Evolutionary conservation across 73 alveolate genomes (phyloP).

Genomic region (Uronychia binucleata): DNA sequence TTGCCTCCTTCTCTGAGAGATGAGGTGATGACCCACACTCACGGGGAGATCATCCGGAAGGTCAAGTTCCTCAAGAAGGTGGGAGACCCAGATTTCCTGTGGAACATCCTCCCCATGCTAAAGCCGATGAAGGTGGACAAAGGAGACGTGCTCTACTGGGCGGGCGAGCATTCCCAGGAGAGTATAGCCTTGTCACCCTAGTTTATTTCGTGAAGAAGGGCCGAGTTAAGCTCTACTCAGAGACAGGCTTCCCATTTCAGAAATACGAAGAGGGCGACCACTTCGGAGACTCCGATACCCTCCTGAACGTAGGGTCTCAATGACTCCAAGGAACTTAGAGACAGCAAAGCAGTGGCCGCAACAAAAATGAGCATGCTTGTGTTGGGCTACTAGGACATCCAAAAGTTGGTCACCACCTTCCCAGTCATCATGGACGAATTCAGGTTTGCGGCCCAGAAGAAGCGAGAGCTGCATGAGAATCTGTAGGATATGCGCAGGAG

Average conservation of each 20-base stretch:
- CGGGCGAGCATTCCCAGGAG: constrained; percentile 54
- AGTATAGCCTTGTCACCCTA: constrained; percentile 9
- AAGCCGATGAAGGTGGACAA: constrained; percentile 47
- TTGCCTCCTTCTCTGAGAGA: constrained; percentile 66
- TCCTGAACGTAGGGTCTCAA: constrained; percentile 15
- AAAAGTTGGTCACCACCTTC: not conserved
- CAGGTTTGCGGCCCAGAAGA: not conserved
- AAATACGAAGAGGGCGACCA: constrained; percentile 41
- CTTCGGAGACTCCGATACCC: constrained; percentile 53
- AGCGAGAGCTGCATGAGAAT: not conserved
- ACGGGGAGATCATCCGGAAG: constrained; percentile 46
- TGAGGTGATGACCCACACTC: constrained; percentile 51
- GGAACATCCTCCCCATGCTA: constrained; percentile 47
- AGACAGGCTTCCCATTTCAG: constrained; percentile 17
- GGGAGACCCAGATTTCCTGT: constrained; percentile 43
- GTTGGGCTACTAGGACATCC: not conserved
- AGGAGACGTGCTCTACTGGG: constrained; percentile 48
- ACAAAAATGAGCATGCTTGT: constrained; percentile 36
- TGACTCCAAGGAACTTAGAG: not conserved
- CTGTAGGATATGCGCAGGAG: not conserved
- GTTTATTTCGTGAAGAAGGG: constrained; percentile 48
- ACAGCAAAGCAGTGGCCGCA: constrained; percentile 42
- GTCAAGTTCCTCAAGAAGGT: constrained; percentile 41
- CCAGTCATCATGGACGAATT: not conserved
- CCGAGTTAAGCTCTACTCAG: constrained; percentile 19